A percentile compares a stretch with the other conserved stretches of the same genome.
Conservation (phyloP, 106 monocot genomes). For the Amphibolis antarctica region DNA sequence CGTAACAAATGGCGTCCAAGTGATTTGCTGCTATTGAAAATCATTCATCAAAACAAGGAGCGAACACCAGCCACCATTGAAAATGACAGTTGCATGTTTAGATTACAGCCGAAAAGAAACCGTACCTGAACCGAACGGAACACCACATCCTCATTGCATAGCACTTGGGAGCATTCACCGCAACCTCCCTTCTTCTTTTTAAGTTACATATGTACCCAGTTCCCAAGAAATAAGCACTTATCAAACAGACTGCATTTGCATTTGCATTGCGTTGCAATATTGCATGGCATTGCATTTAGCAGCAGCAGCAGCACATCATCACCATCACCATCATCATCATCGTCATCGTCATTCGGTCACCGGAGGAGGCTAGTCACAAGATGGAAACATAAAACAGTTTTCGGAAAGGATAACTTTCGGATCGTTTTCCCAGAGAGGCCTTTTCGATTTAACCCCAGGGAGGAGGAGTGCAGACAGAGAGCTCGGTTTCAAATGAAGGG, state of each 20-base stretch:
- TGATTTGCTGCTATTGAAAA: too few species aligned
- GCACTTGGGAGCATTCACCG: not conserved
- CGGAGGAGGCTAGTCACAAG: too few species aligned
- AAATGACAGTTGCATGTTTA: too few species aligned
- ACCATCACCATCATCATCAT: too few species aligned
- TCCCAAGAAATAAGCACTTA: not conserved
- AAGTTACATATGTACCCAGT: not conserved
- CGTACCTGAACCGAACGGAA: too few species aligned
- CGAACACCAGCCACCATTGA: too few species aligned
- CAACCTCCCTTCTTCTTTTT: not conserved
- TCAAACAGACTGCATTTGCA: not conserved
- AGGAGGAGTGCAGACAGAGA: not conserved
- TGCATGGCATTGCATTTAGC: not conserved
- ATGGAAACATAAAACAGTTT: too few species aligned
- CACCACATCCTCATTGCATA: not conserved
- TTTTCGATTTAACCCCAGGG: not conserved
- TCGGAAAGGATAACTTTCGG: not conserved
- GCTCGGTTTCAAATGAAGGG: conserved; percentile 11
- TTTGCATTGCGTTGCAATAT: not conserved
- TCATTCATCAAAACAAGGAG: too few species aligned
- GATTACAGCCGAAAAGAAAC: too few species aligned
- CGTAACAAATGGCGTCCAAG: too few species aligned
- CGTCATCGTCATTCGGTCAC: too few species aligned
- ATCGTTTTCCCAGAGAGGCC: not conserved
- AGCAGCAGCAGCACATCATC: not conserved